These are phyloP conservation scores for Fusarium hostae DNA, from an alignment of 2,329 filamentous ascomycete genomes.

Conservation along the genomic window DNA sequence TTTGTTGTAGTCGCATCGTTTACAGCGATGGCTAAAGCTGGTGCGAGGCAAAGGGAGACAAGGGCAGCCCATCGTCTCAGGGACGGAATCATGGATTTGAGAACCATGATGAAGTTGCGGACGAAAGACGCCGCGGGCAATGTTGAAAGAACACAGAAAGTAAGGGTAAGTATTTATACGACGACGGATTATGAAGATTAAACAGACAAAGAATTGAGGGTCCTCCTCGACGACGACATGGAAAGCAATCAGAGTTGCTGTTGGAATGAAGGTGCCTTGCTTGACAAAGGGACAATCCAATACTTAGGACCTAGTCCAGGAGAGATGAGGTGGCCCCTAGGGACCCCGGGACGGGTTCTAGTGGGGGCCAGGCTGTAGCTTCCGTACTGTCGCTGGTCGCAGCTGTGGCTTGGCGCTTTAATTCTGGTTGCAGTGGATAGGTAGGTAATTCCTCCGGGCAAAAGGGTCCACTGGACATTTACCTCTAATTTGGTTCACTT, in stretches of 20 bases:
- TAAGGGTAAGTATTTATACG: conserved; percentile 9
- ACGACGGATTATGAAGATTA: conserved; percentile 5
- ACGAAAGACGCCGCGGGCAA: conserved; percentile 30
- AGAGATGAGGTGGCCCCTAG: conserved; percentile 37
- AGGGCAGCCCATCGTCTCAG: conserved; percentile 48
- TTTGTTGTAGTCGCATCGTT: conserved; percentile 41
- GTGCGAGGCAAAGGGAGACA: conserved; percentile 56
- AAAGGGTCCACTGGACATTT: conserved; percentile 18
- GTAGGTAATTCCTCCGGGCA: conserved; percentile 22
- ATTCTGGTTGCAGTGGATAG: conserved; percentile 14
- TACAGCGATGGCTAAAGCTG: conserved; percentile 48
- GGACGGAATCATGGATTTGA: conserved; percentile 39
- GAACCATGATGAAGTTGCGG: conserved; percentile 41
- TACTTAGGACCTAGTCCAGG: conserved; percentile 5
- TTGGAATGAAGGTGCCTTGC: conserved; percentile 25
- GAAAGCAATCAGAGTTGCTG: conserved; percentile 24
- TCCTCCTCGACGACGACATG: conserved; percentile 16
- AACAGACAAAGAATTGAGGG: conserved; percentile 3
- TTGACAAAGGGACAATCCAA: conserved; percentile 19
- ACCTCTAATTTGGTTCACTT: conserved; percentile 18
- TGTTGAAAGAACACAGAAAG: conserved; percentile 13
- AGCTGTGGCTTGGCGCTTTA: conserved; percentile 19
- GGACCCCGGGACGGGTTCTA: conserved; percentile 32
- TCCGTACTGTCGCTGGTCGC: conserved; percentile 15
- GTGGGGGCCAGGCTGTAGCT: conserved; percentile 25